Evolutionary conservation across 2,329 filamentous ascomycete species (phyloP), one percentile per base, ranked within the genome.

Genomic region (Orbilia javanica): DNA sequence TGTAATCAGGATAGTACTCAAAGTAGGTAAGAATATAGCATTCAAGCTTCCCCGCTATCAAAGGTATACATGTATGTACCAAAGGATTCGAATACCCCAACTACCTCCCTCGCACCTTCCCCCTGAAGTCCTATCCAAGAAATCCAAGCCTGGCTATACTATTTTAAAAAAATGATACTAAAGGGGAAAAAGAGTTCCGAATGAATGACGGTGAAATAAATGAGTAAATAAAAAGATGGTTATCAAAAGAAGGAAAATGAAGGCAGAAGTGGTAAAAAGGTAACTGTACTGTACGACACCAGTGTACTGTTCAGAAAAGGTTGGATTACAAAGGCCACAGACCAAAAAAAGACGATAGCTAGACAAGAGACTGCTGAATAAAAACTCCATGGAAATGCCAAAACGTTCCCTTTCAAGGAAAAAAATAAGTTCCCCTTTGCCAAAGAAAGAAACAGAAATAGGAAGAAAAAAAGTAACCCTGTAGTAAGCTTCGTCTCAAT

Each of bases 321-420:
- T 60, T 18, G 50, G 10, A 60, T 60, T 60, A 60, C 55, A 60
- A 60, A 20, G 46, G 10, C 4, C 34, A 36, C 60, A 20, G 18
- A 29, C 22, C 3, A 5, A 25, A n/a, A n/a, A n/a, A n/a, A 50
- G 25, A 25, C 13, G 46, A 70, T 70, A 70, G 66, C 53, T 62
- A 62, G 66, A 70, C 66, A 62, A 60, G 57, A 53, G 68, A 64
- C 42, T 53, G 20, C 29, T 46, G 34, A 60, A 64, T 64, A 68
- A 74, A 64, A 74, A 74, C 70, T 74, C 70, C 70, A 74, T 74
- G 31, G 70, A 74, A 74, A 74, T 74, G 70, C 70, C 46, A 74
- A 44, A 74, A 67, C 36, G 39, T 20, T 22, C 50, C 42, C 52
- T 48, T 64, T 25, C 7, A 63, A 63, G n/a, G n/a, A 27, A 6